phyloP scores from a whole-genome alignment of 2,329 filamentous ascomycete species.

The Cryoendolithus antarcticus region DNA sequence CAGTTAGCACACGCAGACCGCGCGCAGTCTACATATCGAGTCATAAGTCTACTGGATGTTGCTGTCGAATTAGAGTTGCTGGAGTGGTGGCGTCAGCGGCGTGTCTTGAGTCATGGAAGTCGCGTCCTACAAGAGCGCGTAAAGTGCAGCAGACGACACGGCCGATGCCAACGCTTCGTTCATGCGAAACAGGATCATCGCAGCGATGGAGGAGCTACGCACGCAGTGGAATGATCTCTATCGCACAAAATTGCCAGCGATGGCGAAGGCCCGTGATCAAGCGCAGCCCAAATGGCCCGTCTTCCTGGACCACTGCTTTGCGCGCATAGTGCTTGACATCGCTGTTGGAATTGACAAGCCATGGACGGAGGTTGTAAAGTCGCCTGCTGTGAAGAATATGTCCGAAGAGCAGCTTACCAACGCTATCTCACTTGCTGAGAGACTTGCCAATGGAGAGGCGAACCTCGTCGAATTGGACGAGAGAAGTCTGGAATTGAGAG shows the following conservation, averaged over 20 bases:
- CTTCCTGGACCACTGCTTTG: constrained; percentile 33
- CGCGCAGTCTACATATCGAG: no score
- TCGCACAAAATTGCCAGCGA: constrained; percentile 16
- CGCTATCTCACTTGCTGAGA: constrained; percentile 27
- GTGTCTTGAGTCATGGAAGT: no score
- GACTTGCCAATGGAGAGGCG: constrained; percentile 25
- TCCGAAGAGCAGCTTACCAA: constrained; percentile 22
- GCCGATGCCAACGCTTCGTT: no score
- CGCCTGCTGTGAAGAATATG: constrained; percentile 35
- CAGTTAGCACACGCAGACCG: no score
- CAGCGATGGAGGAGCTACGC: constrained; percentile 8
- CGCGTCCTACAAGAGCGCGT: no score
- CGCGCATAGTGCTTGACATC: constrained; percentile 33
- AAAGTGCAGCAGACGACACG: no score
- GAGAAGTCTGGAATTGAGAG: constrained; percentile 27
- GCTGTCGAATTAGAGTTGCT: no score
- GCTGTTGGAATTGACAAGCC: constrained; percentile 27
- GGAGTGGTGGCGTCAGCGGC: no score
- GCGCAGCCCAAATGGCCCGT: constrained; percentile 32
- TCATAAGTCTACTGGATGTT: no score
- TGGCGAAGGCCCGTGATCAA: constrained; percentile 18
- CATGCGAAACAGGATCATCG: no score
- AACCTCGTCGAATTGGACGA: constrained; percentile 29
- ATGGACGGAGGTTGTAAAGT: constrained; percentile 31
- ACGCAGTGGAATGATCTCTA: constrained; percentile 18